A percentile compares a stretch with the other conserved stretches of the same genome.
Evolutionary conservation across 2,329 filamentous ascomycete species (phyloP).

Genomic region (Trichoderma sp.): DNA sequence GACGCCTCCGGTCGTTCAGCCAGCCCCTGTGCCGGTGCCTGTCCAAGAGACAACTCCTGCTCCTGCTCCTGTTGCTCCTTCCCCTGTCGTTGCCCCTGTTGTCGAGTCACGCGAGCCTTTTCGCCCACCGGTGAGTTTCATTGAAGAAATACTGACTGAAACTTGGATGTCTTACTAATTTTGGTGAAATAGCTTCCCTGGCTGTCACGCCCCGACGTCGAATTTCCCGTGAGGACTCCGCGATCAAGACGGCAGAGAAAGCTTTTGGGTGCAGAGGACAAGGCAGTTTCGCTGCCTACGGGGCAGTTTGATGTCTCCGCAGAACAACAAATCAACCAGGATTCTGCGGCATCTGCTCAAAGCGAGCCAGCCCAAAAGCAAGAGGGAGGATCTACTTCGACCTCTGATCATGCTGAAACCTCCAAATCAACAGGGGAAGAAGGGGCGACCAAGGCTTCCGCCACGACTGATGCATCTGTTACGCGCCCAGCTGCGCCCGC

Average conservation of each 20-base stretch:
- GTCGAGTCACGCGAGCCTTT: slow-evolving; percentile 37
- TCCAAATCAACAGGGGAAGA: slow-evolving; percentile 23
- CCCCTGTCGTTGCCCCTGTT: background rate
- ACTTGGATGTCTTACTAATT: background rate
- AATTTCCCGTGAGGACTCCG: slow-evolving; percentile 45
- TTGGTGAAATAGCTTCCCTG: slow-evolving; percentile 51
- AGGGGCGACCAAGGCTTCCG: slow-evolving; percentile 12
- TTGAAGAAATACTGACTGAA: background rate
- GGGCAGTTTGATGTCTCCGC: slow-evolving; percentile 37
- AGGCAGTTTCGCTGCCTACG: slow-evolving; percentile 43
- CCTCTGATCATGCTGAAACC: slow-evolving; percentile 9
- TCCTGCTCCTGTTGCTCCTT: background rate
- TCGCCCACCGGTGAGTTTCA: slow-evolving; percentile 49
- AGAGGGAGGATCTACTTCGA: background rate
- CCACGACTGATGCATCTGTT: slow-evolving; percentile 27
- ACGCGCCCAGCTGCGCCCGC: slow-evolving; percentile 38
- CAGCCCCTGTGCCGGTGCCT: slow-evolving; percentile 27
- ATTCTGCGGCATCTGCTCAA: slow-evolving; percentile 22
- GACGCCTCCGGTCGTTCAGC: slow-evolving; percentile 27
- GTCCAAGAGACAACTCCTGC: slow-evolving; percentile 11
- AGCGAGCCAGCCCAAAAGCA: background rate
- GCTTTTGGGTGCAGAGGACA: slow-evolving; percentile 35
- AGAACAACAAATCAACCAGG: slow-evolving; percentile 27
- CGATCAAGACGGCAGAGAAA: slow-evolving; percentile 44
- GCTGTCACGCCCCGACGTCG: slow-evolving; percentile 49